Conservation (phyloP, 2,329 filamentous ascomycete species). For the Botrytis pseudocinerea region DNA sequence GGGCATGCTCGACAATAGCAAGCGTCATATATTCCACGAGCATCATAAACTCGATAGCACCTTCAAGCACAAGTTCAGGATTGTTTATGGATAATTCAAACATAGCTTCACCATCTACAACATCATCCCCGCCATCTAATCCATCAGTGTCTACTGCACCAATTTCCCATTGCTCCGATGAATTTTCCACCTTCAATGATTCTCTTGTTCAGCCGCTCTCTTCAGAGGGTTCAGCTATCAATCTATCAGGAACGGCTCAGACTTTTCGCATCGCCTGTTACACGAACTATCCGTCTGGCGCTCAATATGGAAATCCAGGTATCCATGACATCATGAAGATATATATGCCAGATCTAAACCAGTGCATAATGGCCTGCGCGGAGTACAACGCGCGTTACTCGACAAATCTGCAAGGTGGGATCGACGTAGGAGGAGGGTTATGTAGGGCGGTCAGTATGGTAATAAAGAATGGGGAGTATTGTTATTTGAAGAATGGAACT, state of each 20-base stretch:
- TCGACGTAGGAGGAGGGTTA: slow-evolving; percentile 10
- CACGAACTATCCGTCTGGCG: slow-evolving; percentile 18
- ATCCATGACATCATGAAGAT: slow-evolving; percentile 24
- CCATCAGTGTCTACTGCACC: background rate
- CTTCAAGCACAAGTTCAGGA: background rate
- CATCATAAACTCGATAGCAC: background rate
- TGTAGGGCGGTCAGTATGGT: slow-evolving; percentile 23
- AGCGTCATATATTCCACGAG: background rate
- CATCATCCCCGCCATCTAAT: background rate
- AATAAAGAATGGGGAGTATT: slow-evolving; percentile 17
- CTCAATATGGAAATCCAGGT: slow-evolving; percentile 14
- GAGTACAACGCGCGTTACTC: slow-evolving; percentile 19
- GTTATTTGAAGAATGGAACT: slow-evolving; percentile 25
- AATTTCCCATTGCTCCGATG: background rate
- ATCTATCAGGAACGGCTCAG: background rate
- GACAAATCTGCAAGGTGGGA: background rate
- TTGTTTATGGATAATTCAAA: background rate
- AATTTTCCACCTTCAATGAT: slow-evolving; percentile 1
- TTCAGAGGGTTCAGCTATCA: background rate
- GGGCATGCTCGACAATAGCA: background rate
- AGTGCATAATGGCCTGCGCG: slow-evolving; percentile 21
- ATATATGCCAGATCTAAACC: slow-evolving; percentile 12
- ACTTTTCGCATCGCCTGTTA: slow-evolving; percentile 21
- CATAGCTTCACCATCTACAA: background rate
- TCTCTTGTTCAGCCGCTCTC: background rate